A percentile compares a stretch with the other conserved stretches of the same genome.
Conservation (phyloP, 2,329 filamentous ascomycete species). For the Alternaria sp. region DNA sequence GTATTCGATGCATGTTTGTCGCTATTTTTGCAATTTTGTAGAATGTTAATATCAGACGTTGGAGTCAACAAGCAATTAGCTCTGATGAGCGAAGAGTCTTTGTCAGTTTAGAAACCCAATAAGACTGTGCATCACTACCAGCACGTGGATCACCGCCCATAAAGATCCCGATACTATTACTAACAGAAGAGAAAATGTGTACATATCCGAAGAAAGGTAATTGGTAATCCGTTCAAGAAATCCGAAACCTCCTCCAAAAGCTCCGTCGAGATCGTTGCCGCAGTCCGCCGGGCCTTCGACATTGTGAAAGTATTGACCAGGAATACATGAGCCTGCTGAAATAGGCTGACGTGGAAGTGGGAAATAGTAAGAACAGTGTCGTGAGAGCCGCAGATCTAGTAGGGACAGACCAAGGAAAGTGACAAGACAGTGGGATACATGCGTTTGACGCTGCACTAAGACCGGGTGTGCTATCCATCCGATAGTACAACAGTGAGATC, state of each 20-base stretch:
- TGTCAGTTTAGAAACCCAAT: neutral
- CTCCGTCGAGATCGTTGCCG: constrained; percentile 24
- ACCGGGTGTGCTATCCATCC: constrained; percentile 23
- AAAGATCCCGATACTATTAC: neutral
- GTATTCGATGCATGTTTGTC: neutral
- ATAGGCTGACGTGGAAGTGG: constrained; percentile 1
- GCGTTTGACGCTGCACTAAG: neutral
- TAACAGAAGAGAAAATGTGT: constrained; percentile 16
- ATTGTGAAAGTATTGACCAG: constrained; percentile 33
- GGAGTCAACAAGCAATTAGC: neutral
- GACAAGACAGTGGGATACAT: neutral
- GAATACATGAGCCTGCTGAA: constrained; percentile 4
- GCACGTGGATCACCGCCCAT: neutral
- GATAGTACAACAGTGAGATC: constrained; percentile 37
- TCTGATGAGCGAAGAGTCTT: neutral
- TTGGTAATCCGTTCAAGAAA: constrained; percentile 5
- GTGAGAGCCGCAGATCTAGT: constrained; percentile 9
- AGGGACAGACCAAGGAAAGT: neutral
- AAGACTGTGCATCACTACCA: neutral
- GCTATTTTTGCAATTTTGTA: neutral
- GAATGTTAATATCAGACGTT: neutral
- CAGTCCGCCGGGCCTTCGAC: constrained; percentile 6
- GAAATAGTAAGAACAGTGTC: neutral
- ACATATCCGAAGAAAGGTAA: constrained; percentile 13
- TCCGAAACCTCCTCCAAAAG: constrained; percentile 30